phyloP scores from a whole-genome alignment of 2,329 filamentous ascomycete genomes.

The Apiospora pterosperma region DNA sequence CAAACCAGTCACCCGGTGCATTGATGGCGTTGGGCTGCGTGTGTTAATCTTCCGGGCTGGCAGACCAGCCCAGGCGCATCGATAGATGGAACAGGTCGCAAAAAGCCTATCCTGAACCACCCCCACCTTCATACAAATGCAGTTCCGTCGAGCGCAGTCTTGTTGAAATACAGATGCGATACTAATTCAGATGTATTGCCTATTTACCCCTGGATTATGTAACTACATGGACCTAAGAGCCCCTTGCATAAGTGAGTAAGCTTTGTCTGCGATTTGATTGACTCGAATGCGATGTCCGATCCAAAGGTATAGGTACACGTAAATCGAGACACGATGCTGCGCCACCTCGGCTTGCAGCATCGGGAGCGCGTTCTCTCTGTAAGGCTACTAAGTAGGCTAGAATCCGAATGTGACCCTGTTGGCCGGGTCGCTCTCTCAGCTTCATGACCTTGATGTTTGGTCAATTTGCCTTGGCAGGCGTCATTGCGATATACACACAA shows the following conservation, averaged over 20 bases:
- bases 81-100: background rate
- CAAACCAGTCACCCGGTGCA: background rate
- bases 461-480: background rate
- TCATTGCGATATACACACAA: background rate
- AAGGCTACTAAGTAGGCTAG: background rate
- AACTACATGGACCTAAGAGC: background rate
- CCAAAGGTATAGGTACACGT: no score
- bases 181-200: background rate
- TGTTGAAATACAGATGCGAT: background rate
- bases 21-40: background rate
- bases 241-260: background rate
- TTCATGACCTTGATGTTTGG: background rate
- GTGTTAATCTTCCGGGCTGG: background rate
- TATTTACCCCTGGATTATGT: background rate
- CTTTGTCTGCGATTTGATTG: background rate
- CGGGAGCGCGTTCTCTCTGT: background rate
- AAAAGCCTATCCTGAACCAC: background rate
- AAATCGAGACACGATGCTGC: background rate
- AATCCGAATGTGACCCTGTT: background rate
- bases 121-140: background rate
- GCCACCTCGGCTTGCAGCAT: background rate
- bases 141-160: background rate
- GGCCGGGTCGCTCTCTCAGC: background rate
- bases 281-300: background rate
- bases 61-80: background rate